phyloP scores from a whole-genome alignment of 257 asterid species.

The Solanum tarijense region DNA sequence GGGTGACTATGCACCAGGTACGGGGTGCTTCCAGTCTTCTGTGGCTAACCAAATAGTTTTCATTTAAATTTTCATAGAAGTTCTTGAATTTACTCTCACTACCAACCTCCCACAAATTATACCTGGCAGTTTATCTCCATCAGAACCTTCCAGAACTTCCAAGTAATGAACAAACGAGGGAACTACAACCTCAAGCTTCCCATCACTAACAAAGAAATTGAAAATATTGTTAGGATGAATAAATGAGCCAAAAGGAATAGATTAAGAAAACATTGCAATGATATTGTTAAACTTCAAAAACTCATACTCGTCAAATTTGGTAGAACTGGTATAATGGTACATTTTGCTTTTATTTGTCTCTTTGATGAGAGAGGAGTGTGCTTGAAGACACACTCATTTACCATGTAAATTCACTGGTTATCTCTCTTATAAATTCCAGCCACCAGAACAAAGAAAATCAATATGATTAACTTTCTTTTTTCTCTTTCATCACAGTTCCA shows the following conservation, averaged over 20 bases:
- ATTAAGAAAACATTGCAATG: not conserved
- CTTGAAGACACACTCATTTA: not conserved
- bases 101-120: not conserved
- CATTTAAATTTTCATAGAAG: not conserved
- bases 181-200: slow-evolving; percentile 89
- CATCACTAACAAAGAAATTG: slow-evolving; percentile 50
- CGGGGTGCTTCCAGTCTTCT: not conserved
- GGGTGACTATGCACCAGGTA: not conserved
- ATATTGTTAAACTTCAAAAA: not conserved
- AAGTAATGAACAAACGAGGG: slow-evolving; percentile 97
- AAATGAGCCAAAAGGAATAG: not conserved
- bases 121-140: slow-evolving; percentile 99
- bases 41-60: not conserved
- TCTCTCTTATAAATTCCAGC: not conserved
- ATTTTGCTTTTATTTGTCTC: not conserved
- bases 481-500: not conserved
- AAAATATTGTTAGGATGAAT: not conserved
- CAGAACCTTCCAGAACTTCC: slow-evolving; percentile 98
- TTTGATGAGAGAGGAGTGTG: not conserved
- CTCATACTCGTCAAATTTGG: not conserved
- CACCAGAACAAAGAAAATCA: not conserved
- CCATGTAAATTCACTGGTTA: not conserved
- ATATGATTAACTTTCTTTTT: not conserved
- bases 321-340: not conserved
- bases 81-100: not conserved